Evolutionary conservation across 805 yeast species (phyloP), one percentile per base, ranked within the genome.

Genomic region (Cyberlindnera petersonii): DNA sequence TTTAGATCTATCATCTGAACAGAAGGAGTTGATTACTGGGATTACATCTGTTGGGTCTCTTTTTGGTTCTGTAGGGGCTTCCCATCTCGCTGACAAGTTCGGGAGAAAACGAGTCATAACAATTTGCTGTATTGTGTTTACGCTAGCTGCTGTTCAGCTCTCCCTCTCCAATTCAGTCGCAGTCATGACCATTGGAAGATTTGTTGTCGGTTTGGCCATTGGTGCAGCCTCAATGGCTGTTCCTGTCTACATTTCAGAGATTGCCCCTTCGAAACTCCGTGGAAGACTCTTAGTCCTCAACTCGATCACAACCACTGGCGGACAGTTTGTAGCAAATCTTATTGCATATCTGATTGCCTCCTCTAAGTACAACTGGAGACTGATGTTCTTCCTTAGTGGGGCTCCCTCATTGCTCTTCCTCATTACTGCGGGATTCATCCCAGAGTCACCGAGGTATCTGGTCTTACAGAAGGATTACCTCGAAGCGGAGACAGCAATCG

Each of bases 151-250:
- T 3, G 46, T 75, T 14, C 71, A 72, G 52, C 71, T 77, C 56
- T 60, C 77, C 0, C 51, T 74, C 11, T 49, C 65, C 2, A 42
- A 54, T 17, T 57, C 63, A 11, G 65, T 77, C 54, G 46, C 57
- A 40, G 66, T 65, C 44, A 52, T 74, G 40, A 59, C 69, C 24
- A 11, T 65, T 35, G 91, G 91, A 1, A 66, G 91, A 42, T 68
- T 75, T 22, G 57, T 79, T 23, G 73, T 83, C 13, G 89, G 89
- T n/a, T 52, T 80, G 19, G 87, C 83, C 8, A 79, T 84, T 18
- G 93, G 93, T 13, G 72, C 74, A 20, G 81, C 84, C 6, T 74
- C 88, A 0, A 83, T 82, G 50, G 67, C 79, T 28, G 77, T 79
- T 3, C 91, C 82, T 0, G 66, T 75, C 11, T 76, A 72, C 52